Percentiles rank a stretch among this genome's conserved stretches.
Conservation (phyloP, 306 rosid genomes). For the Oemleria cerasiformis region DNA sequence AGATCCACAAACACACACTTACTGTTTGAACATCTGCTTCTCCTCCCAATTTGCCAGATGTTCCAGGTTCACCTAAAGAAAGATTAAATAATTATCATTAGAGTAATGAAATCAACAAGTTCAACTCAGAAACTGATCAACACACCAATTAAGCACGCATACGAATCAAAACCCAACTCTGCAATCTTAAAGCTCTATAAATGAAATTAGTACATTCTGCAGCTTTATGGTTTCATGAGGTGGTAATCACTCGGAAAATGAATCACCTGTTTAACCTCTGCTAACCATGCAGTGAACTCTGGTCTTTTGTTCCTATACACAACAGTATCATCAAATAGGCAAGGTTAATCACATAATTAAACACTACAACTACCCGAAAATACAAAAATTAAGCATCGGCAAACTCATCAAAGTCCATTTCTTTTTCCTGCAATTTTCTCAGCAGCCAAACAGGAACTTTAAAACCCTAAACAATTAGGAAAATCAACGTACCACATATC, state of each 20-base stretch:
- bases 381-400: background rate
- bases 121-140: background rate
- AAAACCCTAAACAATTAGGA: constrained; percentile 1
- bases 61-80: constrained; percentile 79
- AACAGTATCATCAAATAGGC: constrained; percentile 21
- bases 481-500: constrained; percentile 75
- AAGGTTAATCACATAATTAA: background rate
- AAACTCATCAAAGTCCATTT: background rate
- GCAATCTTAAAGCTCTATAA: background rate
- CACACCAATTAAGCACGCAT: background rate
- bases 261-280: constrained; percentile 83
- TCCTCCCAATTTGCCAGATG: constrained; percentile 93
- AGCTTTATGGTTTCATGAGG: background rate
- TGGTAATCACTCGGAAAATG: constrained; percentile 17
- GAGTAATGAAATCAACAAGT: constrained; percentile 3
- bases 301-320: constrained; percentile 85
- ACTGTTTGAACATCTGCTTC: constrained; percentile 93
- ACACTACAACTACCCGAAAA: constrained; percentile 2
- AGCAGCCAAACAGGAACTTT: constrained; percentile 19
- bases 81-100: constrained; percentile 19
- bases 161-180: background rate
- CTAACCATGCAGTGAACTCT: constrained; percentile 96
- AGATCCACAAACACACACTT: constrained; percentile 27
- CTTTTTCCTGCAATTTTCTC: constrained; percentile 13
- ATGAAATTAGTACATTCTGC: background rate